A percentile compares a stretch with the other conserved stretches of the same genome.
phyloP scores from a whole-genome alignment of 768 basidiomycete genomes.

The Sarcodon aspratus region DNA sequence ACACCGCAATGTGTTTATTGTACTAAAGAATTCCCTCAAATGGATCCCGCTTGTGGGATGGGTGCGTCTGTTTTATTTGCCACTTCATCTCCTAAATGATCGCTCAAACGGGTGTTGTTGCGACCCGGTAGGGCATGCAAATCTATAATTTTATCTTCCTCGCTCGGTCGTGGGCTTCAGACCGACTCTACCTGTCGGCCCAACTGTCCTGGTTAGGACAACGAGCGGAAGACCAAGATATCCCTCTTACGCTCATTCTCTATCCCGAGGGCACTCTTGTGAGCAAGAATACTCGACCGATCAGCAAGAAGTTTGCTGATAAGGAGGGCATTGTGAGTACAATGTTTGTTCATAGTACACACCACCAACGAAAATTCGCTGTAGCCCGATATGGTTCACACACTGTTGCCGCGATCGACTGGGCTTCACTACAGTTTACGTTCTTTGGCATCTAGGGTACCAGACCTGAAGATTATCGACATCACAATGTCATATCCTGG shows the following conservation, averaged over 20 bases:
- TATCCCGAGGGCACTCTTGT: slow-evolving; percentile 97
- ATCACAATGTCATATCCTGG: slow-evolving; percentile 90
- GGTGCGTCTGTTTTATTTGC: slow-evolving; percentile 32
- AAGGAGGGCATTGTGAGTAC: slow-evolving; percentile 77
- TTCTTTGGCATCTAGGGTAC: slow-evolving; percentile 68
- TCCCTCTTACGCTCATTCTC: slow-evolving; percentile 71
- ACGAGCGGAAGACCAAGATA: slow-evolving; percentile 54
- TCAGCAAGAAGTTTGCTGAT: slow-evolving; percentile 80
- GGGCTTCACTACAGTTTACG: slow-evolving; percentile 81
- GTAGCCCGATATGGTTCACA: slow-evolving; percentile 69
- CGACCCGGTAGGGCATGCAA: slow-evolving; percentile 65
- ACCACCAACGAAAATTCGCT: not conserved
- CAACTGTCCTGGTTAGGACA: slow-evolving; percentile 60
- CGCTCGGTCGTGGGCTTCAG: slow-evolving; percentile 83
- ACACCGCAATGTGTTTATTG: slow-evolving; percentile 73
- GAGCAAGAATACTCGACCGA: slow-evolving; percentile 73
- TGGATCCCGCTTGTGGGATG: slow-evolving; percentile 83
- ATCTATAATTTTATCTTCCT: slow-evolving; percentile 92
- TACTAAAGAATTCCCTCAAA: slow-evolving; percentile 85
- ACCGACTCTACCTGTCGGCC: slow-evolving; percentile 53
- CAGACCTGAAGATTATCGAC: slow-evolving; percentile 74
- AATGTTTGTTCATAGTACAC: not conserved
- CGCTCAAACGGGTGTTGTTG: not conserved
- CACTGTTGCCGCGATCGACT: slow-evolving; percentile 87
- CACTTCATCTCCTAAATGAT: not conserved